Evolutionary conservation across 1,284 basidiomycete genomes (phyloP), one percentile per base, ranked within the genome.

Genomic region (Malassezia pachydermatis): DNA sequence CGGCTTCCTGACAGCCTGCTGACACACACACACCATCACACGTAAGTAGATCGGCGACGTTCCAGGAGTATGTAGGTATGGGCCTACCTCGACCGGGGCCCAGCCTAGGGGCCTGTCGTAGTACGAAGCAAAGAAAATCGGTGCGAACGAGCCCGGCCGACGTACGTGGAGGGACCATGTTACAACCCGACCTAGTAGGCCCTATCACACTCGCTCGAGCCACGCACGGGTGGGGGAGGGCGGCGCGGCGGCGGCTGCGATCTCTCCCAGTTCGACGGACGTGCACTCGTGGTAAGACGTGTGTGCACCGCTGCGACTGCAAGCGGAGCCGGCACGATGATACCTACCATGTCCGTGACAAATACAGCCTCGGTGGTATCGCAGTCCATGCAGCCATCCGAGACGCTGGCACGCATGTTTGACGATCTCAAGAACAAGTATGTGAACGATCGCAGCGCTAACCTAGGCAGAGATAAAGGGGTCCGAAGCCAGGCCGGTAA

Each of bases 381-480:
- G 23, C 39, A 55, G 32, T 38, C 51, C 2, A 48, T 47, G 39
- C 62, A 60, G 35, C 62, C 62, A 58, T 58, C 44, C 41, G 62
- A 65, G 48, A 60, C 58, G 45, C 59, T 67, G 43, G 57, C 57
- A 34, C 62, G 64, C 44, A 65, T 67, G 47, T 67, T 67, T 37
- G 45, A 52, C 9, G 56, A 55, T 14, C 63, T 67, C 34, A 67
- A 61, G 47, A 67, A 60, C 53, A 54, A 60, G 51, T 62, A 57
- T 33, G 63, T 47, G 7, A 30, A 14, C 33, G 6, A 7, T 1
- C 33, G 29, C 22, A 22, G 30, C 27, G 23, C 25, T 50, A n/a
- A n/a, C n/a, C n/a, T 16, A 36, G 17, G 29, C 38, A 53, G 52
- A 19, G 54, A 58, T 40, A 51, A 66, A 19, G 39, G 34, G 1